Conservation (phyloP, 2,329 filamentous ascomycete genomes). For the Microthyrium microscopicum region DNA sequence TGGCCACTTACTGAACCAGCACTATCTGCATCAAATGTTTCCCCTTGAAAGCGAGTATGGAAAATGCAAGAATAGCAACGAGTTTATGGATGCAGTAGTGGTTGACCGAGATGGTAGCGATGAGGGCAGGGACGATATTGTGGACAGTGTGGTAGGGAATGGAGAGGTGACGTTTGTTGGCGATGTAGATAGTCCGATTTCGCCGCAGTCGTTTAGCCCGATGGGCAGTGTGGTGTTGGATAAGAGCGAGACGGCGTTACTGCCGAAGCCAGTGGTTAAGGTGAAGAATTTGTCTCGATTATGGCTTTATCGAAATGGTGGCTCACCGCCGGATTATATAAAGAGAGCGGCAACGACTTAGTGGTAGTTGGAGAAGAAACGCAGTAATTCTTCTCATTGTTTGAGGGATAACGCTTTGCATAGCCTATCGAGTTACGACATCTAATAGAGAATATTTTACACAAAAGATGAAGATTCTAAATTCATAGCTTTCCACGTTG, state of each 20-base stretch:
- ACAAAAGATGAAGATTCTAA: too few species aligned
- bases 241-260: not conserved
- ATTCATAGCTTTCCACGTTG: too few species aligned
- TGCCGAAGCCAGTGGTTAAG: conserved; percentile 20
- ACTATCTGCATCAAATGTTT: conserved; percentile 48
- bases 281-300: conserved; percentile 46
- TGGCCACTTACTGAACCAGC: conserved; percentile 31
- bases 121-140: conserved; percentile 27
- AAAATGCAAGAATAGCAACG: conserved; percentile 33
- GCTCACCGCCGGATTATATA: conserved; percentile 32
- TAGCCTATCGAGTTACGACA: too few species aligned
- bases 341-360: too few species aligned
- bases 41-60: conserved; percentile 28
- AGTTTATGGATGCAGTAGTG: conserved; percentile 45
- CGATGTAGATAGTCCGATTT: conserved; percentile 9
- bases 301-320: conserved; percentile 47
- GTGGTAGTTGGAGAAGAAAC: too few species aligned
- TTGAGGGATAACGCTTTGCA: too few species aligned
- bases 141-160: conserved; percentile 24
- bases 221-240: not conserved
- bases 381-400: too few species aligned
- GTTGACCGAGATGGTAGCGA: conserved; percentile 23
- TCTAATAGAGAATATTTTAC: too few species aligned
- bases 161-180: conserved; percentile 11
- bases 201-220: too few species aligned